Evolutionary conservation across 768 basidiomycete species (phyloP), one percentile per base, ranked within the genome.

Genomic region (Cyclocybe aegerita): DNA sequence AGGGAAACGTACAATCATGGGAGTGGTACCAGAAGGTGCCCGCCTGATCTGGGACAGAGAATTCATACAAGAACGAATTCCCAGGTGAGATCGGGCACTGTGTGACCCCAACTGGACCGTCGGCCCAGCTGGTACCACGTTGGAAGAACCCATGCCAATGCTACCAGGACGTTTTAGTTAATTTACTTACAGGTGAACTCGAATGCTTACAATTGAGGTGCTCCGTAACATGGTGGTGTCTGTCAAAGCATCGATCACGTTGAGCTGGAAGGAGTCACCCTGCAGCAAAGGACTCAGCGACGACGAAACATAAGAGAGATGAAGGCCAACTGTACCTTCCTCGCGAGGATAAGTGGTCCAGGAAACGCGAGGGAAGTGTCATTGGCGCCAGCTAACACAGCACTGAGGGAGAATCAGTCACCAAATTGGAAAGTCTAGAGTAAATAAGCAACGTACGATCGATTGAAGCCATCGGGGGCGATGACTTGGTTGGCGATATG

Each of bases 161-260:
- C 80, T 81, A 23, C 1, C 30, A 8, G 4, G 16, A 23, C 1
- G 17, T 33, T 10, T 39, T 49, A 23, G 29, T 17, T 23, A 37
- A 9, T 38, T 6, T 10, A n/a, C 7, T 9, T 1, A 3, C 17
- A 11, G 15, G 23, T 9, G 11, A 6, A 10, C 29, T 32, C 12
- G 31, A 9, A 9, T n/a, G 52, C 75, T 54, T 41, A 81, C 80
- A 33, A 83, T 74, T 23, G 72, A 76, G 11, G 80, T 82, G 4
- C 63, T 65, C 43, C 68, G 69, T 16, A 74, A 52, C 81, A 83
- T 80, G 0, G 72, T 62, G 1, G 66, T 64, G 40, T 83, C 78
- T 1, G 61, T 67, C 16, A 83, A 68, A 6, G 56, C 32, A 51
- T 80, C 70, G 9, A 70, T 59, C 4, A 83, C 77, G 44, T 80